These are phyloP conservation scores for Mortierella sp. DNA, from an alignment of 371 early-diverging fungal species.

Conservation along the genomic window DNA sequence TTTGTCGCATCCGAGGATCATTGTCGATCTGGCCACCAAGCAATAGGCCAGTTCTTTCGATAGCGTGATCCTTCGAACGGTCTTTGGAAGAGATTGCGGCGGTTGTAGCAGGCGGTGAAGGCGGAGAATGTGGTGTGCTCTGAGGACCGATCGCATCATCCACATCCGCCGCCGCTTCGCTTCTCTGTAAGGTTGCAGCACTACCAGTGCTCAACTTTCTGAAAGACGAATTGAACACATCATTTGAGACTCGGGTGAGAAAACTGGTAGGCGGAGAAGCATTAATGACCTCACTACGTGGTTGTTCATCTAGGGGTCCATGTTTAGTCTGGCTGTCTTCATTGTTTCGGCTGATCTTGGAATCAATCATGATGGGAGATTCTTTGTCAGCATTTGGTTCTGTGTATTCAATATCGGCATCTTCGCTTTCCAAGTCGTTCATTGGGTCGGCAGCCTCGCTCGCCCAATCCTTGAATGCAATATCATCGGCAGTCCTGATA, in stretches of 20 bases:
- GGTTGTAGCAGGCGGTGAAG: not conserved
- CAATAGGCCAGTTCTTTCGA: not conserved
- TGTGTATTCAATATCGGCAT: not conserved
- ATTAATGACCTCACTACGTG: not conserved
- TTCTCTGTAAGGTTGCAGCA: not conserved
- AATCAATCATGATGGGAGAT: not conserved
- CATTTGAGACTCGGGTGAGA: not conserved
- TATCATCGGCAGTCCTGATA: not conserved
- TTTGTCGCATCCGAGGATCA: not conserved
- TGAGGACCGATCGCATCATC: not conserved
- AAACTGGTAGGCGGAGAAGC: not conserved
- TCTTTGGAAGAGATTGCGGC: not conserved
- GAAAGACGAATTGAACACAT: not conserved
- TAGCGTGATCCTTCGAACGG: not conserved
- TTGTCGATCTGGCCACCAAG: not conserved
- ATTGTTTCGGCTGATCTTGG: not conserved
- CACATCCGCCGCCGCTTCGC: not conserved
- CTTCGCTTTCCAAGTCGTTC: not conserved
- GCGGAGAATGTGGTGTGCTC: constrained; percentile 10
- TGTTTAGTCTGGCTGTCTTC: not conserved
- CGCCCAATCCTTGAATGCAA: constrained; percentile 12
- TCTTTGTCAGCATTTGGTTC: not conserved
- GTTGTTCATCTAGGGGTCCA: not conserved
- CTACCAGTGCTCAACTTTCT: not conserved
- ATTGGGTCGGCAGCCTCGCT: constrained; percentile 5